phyloP scores from a whole-genome alignment of 306 rosid species.

The Lathyrus oleraceus region DNA sequence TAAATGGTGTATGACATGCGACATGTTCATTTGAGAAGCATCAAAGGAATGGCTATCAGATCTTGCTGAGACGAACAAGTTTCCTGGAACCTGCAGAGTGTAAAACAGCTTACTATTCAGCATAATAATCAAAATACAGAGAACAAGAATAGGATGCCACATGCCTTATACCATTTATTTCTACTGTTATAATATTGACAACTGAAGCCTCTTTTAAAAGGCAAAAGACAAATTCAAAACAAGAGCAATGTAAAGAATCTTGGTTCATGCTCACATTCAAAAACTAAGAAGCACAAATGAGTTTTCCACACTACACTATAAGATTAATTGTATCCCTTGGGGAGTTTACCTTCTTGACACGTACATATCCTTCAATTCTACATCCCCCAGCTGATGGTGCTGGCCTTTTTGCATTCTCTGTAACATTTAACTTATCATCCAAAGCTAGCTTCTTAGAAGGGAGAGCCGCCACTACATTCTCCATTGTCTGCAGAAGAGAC shows the following conservation, averaged over 20 bases:
- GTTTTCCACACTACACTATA: neutral
- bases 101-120: slow-evolving; percentile 31
- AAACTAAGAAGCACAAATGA: slow-evolving; percentile 34
- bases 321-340: slow-evolving; percentile 9
- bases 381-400: slow-evolving; percentile 95
- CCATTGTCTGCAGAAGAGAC: slow-evolving; percentile 74
- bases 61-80: slow-evolving; percentile 75
- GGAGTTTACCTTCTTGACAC: slow-evolving; percentile 81
- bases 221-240: slow-evolving; percentile 16
- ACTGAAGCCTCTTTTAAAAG: slow-evolving; percentile 7
- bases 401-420: slow-evolving; percentile 65
- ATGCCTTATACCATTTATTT: slow-evolving; percentile 13
- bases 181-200: neutral
- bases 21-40: slow-evolving; percentile 94
- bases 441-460: slow-evolving; percentile 54
- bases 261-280: slow-evolving; percentile 19
- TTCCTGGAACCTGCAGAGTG: slow-evolving; percentile 88
- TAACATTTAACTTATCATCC: slow-evolving; percentile 54
- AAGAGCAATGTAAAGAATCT: slow-evolving; percentile 13
- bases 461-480: slow-evolving; percentile 63
- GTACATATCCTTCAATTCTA: slow-evolving; percentile 91
- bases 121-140: slow-evolving; percentile 16
- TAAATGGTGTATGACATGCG: slow-evolving; percentile 79
- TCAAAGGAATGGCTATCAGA: slow-evolving; percentile 93
- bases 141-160: neutral